A percentile compares a stretch with the other conserved stretches of the same genome.
phyloP scores from a whole-genome alignment of 2,329 filamentous ascomycete genomes.

The Hymenoscyphus infarciens region DNA sequence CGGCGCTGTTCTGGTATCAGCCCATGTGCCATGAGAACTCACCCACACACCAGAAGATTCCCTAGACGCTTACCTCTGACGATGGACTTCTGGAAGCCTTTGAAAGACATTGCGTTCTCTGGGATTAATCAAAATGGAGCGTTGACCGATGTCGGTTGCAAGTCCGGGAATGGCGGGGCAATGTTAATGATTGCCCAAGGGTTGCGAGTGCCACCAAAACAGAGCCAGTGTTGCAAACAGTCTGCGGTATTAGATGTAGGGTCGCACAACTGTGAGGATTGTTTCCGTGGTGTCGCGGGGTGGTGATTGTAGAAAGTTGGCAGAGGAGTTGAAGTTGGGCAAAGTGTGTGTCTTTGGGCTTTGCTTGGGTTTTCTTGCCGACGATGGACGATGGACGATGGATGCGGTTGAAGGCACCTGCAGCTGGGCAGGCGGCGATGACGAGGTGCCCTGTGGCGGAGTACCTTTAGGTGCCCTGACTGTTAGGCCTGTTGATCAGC shows the following conservation, averaged over 20 bases:
- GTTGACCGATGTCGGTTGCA: slow-evolving; percentile 7
- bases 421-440: neutral
- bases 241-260: neutral
- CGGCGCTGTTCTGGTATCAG: slow-evolving; percentile 58
- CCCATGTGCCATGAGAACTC: slow-evolving; percentile 20
- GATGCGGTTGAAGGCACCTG: neutral
- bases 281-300: neutral
- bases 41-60: slow-evolving; percentile 9
- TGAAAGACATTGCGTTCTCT: slow-evolving; percentile 71
- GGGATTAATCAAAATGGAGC: slow-evolving; percentile 13
- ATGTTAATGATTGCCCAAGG: slow-evolving; percentile 2
- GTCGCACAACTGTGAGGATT: neutral
- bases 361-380: neutral
- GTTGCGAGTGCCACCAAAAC: neutral
- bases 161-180: slow-evolving; percentile 12
- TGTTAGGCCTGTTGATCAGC: too few relatives aligned
- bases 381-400: too few relatives aligned
- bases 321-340: slow-evolving; percentile 1
- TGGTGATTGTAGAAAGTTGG: neutral
- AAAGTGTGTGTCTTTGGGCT: neutral
- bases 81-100: slow-evolving; percentile 89
- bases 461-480: neutral
- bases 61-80: slow-evolving; percentile 62
- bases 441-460: neutral
- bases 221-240: neutral